phyloP scores from a whole-genome alignment of 148 eudicot genomes.

The Rhododendron griersonianum region DNA sequence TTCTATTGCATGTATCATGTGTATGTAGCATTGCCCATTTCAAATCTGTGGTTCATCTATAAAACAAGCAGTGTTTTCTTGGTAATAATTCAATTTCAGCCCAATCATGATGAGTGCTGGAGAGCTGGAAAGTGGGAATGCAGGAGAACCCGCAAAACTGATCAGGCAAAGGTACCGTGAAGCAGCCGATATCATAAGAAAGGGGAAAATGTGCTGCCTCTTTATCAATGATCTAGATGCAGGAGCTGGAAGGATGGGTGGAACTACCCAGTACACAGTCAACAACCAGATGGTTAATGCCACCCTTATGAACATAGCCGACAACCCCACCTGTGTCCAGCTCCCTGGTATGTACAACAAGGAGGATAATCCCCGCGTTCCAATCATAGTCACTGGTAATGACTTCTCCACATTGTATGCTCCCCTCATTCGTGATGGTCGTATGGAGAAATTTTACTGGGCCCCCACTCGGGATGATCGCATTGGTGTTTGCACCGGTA shows the following conservation, averaged over 20 bases:
- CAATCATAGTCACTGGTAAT: constrained; percentile 29
- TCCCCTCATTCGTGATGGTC: constrained; percentile 32
- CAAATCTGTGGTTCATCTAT: neutral
- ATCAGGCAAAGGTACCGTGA: constrained; percentile 36
- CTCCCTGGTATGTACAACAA: constrained; percentile 44
- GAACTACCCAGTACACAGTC: constrained; percentile 32
- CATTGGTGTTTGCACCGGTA: constrained; percentile 26
- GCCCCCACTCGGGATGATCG: constrained; percentile 35
- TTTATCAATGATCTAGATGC: constrained; percentile 36
- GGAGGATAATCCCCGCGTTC: constrained; percentile 31
- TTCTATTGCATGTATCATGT: neutral
- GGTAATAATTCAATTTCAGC: constrained; percentile 16
- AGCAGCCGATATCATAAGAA: constrained; percentile 32
- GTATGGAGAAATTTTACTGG: constrained; percentile 38
- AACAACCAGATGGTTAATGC: constrained; percentile 40
- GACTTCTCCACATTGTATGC: constrained; percentile 37
- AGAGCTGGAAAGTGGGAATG: constrained; percentile 36
- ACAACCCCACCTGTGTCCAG: constrained; percentile 33
- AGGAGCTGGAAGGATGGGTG: constrained; percentile 36
- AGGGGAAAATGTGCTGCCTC: constrained; percentile 35
- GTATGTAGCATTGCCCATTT: neutral
- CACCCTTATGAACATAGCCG: constrained; percentile 37
- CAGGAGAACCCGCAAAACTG: constrained; percentile 32
- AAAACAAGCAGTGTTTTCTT: neutral
- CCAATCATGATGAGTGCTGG: constrained; percentile 43